Base-by-base conservation (phyloP, 306 rosid species). In the Ormosia semicastrata region DNA sequence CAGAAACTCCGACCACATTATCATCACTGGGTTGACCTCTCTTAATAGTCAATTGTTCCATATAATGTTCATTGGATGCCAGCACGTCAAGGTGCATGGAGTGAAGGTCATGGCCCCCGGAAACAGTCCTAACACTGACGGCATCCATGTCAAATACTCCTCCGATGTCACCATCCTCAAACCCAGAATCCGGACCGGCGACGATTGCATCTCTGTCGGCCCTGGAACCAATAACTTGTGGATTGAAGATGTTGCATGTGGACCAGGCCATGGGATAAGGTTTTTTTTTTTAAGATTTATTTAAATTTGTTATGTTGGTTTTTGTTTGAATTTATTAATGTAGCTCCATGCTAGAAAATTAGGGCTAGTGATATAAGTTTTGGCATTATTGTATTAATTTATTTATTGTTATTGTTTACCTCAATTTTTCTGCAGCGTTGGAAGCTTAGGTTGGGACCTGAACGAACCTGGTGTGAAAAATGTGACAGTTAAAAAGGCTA, bases 201-300 rank as follows among this genome's bases (percentile, higher is more conserved):
- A 89, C 3, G 93, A 91, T 12, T 89, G 93, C 50, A 71, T 92
- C 77, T 92, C 94, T 3, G 15, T 92, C 9, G 92, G 94, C 41
- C 91, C 92, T 0, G 92, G 94, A 8, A 69, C 89, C 29, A 52
- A 14, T 1, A 74, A 89, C 85, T 75, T 92, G 88, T 90, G 89
- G 89, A 83, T 92, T 13, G 88, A 90, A 39, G 76, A 81, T 3
- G 78, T 86, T 36, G 79, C 77, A 12, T 92, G 97, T 3, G 92
- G 94, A 17, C 97, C 94, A 0, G 91, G 94, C 10, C 97, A 92
- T 34, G 96, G 93, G 39, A 89, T 91, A 32, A 91, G 95, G 95
- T 89, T 60, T 3, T 11, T 5, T 2, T 18, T 8, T 6, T 3
- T 2, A 11, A 3, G 3, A 6, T 43, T 12, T 40, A 0, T 4